These are phyloP conservation scores for Fusarium annulatum DNA, from an alignment of 2,329 filamentous ascomycete genomes.

Conservation along the genomic window DNA sequence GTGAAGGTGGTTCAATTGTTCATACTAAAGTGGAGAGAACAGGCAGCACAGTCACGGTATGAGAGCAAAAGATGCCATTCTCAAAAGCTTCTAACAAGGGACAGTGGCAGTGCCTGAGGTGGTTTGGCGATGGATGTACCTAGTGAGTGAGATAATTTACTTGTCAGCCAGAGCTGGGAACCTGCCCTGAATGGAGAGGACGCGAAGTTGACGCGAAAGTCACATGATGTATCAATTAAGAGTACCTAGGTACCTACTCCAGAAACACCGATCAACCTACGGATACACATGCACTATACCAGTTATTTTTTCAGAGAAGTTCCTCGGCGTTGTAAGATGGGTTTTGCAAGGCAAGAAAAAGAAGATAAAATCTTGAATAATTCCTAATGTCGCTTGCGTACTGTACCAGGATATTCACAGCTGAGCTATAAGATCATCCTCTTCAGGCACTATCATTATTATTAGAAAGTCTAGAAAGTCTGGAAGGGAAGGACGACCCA, in stretches of 20 bases:
- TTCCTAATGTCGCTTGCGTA: background rate
- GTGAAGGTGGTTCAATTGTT: background rate
- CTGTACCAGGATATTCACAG: background rate
- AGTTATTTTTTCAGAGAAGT: background rate
- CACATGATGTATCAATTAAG: conserved; percentile 44
- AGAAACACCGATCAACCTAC: background rate
- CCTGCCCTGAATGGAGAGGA: background rate
- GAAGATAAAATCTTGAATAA: background rate
- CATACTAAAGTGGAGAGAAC: background rate
- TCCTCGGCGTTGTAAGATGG: background rate
- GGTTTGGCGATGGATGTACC: conserved; percentile 4
- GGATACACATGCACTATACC: background rate
- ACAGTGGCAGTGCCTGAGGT: conserved; percentile 7
- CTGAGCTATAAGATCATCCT: background rate
- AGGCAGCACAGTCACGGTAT: conserved; percentile 25
- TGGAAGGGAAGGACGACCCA: background rate
- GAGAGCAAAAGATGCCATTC: conserved; percentile 14
- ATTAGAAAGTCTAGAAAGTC: background rate
- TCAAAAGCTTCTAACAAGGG: background rate
- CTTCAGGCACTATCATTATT: background rate
- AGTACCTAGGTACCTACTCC: too few relatives aligned
- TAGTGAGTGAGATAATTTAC: conserved; percentile 38
- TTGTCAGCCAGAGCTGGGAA: conserved; percentile 33
- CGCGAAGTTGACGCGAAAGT: conserved; percentile 47
- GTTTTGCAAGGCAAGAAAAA: background rate